Evolutionary conservation across 345 rosid species (phyloP).

Genomic region (Eucalyptus virginea): DNA sequence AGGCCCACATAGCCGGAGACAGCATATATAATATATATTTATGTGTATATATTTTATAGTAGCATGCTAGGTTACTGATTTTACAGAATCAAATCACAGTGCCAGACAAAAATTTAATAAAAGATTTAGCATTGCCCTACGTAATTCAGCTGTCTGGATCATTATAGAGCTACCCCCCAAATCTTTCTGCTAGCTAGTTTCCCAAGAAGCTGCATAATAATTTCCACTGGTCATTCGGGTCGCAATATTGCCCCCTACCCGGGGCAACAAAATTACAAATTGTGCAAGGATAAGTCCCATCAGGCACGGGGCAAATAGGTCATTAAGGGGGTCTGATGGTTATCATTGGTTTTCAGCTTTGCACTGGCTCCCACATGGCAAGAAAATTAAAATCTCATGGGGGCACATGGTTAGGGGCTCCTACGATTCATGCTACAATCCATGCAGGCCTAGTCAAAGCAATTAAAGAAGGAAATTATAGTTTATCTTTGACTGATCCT

Average conservation of each 20-base stretch:
- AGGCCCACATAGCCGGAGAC: background rate
- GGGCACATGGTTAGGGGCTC: conserved; percentile 31
- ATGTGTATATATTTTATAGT: background rate
- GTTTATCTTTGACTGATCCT: conserved; percentile 10
- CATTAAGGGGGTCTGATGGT: background rate
- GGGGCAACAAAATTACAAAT: background rate
- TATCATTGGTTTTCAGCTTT: background rate
- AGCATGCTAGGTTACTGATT: background rate
- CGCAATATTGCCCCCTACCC: background rate
- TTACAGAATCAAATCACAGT: conserved; percentile 1
- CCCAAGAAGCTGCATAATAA: background rate
- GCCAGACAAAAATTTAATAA: background rate
- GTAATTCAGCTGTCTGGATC: conserved; percentile 28
- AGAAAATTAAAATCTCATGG: conserved; percentile 17
- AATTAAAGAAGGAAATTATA: background rate
- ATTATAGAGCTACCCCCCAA: conserved; percentile 17
- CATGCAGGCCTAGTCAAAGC: background rate
- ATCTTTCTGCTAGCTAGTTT: background rate
- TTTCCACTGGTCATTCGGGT: background rate
- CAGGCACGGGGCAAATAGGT: background rate
- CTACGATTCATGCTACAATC: background rate
- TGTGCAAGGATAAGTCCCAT: background rate
- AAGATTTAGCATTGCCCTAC: background rate
- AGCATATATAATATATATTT: background rate
- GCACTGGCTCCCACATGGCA: conserved; percentile 8